Percentiles rank a stretch among this genome's conserved stretches.
Evolutionary conservation across 176 grass and related monocot species (phyloP).

Genomic region (Cenchrus fungigraminus): DNA sequence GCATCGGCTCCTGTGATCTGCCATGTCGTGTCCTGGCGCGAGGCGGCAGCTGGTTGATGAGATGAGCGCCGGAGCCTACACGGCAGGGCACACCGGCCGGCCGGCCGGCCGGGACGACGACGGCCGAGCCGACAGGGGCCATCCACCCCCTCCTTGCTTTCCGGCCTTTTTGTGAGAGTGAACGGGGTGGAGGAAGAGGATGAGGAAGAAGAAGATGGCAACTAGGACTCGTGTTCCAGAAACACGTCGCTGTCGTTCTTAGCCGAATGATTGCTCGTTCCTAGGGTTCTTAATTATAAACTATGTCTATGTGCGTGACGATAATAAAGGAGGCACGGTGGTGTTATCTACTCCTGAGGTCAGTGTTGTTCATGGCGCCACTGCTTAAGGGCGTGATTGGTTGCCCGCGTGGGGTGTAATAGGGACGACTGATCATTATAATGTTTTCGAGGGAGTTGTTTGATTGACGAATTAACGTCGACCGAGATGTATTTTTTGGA

Average conservation of each 20-base stretch:
- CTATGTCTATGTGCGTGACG: neutral
- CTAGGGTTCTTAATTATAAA: neutral
- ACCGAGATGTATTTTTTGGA: neutral
- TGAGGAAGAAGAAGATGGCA: neutral
- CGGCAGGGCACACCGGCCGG: neutral
- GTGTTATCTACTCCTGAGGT: neutral
- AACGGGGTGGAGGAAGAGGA: neutral
- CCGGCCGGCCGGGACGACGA: too few relatives aligned
- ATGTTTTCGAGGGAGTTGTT: neutral
- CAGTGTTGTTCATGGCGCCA: neutral
- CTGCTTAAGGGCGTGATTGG: neutral
- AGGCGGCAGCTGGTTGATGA: neutral
- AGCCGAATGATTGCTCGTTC: conserved; percentile 3
- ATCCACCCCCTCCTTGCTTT: too few relatives aligned
- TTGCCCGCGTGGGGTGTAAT: neutral
- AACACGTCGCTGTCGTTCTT: neutral
- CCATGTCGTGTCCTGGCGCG: neutral
- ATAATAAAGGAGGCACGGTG: too few relatives aligned
- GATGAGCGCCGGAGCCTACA: neutral
- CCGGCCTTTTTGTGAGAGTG: neutral
- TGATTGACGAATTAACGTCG: neutral
- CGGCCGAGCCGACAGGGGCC: too few relatives aligned
- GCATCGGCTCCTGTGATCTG: too few relatives aligned
- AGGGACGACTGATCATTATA: neutral
- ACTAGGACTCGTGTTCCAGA: neutral